These are phyloP conservation scores for Glonium stellatum DNA, from an alignment of 495 filamentous ascomycete genomes.

Conservation along the genomic window DNA sequence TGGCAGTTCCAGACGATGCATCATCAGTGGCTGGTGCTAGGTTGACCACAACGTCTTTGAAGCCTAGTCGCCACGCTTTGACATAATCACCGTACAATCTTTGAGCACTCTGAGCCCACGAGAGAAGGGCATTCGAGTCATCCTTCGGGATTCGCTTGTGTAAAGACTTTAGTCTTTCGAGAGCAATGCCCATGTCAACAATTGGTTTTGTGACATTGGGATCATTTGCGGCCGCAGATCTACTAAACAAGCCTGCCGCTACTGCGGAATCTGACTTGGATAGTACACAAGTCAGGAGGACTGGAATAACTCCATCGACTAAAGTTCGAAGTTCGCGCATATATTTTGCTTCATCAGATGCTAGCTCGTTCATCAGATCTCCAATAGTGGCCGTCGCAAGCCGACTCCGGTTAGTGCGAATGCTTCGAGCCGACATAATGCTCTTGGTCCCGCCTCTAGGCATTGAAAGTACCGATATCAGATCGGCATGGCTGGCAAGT, in stretches of 20 bases:
- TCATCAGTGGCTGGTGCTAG: slow-evolving; percentile 64
- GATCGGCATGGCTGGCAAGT: slow-evolving; percentile 84
- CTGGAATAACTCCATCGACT: slow-evolving; percentile 93
- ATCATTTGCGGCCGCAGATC: slow-evolving; percentile 45
- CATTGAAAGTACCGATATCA: slow-evolving; percentile 84
- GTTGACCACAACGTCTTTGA: slow-evolving; percentile 92
- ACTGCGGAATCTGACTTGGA: slow-evolving; percentile 61
- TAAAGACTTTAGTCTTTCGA: slow-evolving; percentile 73
- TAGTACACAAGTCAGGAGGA: slow-evolving; percentile 77
- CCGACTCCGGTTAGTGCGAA: slow-evolving; percentile 62
- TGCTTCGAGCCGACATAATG: slow-evolving; percentile 50
- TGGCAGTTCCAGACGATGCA: slow-evolving; percentile 28
- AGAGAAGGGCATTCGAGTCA: slow-evolving; percentile 58
- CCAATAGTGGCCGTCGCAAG: slow-evolving; percentile 58
- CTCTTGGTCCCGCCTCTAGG: slow-evolving; percentile 42
- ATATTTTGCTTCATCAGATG: slow-evolving; percentile 81
- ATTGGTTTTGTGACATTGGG: slow-evolving; percentile 79
- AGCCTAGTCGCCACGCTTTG: slow-evolving; percentile 84
- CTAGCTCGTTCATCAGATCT: slow-evolving; percentile 74
- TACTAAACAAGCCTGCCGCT: slow-evolving; percentile 61
- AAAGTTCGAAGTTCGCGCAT: slow-evolving; percentile 86
- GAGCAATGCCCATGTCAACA: slow-evolving; percentile 84
- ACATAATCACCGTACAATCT: slow-evolving; percentile 83
- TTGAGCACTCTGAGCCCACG: slow-evolving; percentile 72
- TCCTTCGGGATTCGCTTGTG: slow-evolving; percentile 73